Base-by-base conservation (phyloP, 768 basidiomycete species). In the Pleurotus pulmonarius region DNA sequence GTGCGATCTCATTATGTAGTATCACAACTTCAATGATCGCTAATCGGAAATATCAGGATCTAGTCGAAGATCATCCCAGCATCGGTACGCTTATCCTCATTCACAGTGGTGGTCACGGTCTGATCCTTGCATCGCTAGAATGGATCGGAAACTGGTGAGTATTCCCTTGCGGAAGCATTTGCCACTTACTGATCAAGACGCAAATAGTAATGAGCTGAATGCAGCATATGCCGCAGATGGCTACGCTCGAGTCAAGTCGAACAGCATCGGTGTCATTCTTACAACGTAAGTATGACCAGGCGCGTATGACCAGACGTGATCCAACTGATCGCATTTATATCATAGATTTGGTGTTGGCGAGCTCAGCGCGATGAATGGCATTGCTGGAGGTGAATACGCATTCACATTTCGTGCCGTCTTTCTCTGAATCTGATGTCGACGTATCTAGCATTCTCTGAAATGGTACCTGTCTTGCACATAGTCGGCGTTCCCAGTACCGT, bases 191-290 rank as follows among this genome's bases (percentile, higher is more conserved):
- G 59, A 56, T 45, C 3, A 16, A 18, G 29, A 22, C 12, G 18
- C 15, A n/a, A 53, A 0, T 57, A 90, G 90, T 61, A 92, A 92
- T 58, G 89, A 94, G 66, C 76, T 94, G 46, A 92, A 94, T 60
- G 89, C 92, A 0, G 79, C 91, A 0, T 97, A 97, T 69, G 94
- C 94, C 13, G 92, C 92, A 0, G 94, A 95, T 65, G 94, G 94
- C 9, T 96, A 96, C 69, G 92, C 94, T 16, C 82, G 95, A 56
- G 85, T 94, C 52, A 95, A 93, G 61, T 83, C 86, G 49, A 73
- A 77, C 46, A 78, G 82, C 61, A 72, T 92, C 47, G 90, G 90
- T 49, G 90, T 85, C 6, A 70, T 94, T 4, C 70, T 81, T 29
- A 96, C 94, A 9, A 97, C 89, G 87, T 88, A 63, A n/a, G 75